Evolutionary conservation across 2,329 filamentous ascomycete genomes (phyloP).

Genomic region (Pyricularia sp.): DNA sequence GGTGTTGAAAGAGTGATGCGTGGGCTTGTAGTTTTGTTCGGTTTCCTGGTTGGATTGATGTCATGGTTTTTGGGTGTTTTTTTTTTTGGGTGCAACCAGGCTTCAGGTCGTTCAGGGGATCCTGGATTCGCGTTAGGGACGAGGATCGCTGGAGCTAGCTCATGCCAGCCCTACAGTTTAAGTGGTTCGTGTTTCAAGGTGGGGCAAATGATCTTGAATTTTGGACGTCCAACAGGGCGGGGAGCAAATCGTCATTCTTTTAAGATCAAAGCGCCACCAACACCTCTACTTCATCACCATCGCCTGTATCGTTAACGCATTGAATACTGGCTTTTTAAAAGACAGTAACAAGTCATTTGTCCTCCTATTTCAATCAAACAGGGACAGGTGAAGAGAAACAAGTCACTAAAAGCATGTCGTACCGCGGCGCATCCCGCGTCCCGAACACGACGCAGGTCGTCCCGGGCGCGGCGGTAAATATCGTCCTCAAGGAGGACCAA

Average conservation of each 20-base stretch:
- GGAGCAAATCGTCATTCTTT: background rate
- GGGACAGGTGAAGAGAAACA: background rate
- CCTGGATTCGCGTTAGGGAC: too few species aligned
- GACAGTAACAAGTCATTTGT: too few species aligned
- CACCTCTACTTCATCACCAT: too few species aligned
- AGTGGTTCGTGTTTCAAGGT: background rate
- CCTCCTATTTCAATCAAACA: background rate
- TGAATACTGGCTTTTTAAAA: too few species aligned
- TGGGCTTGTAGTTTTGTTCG: background rate
- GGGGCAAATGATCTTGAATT: background rate
- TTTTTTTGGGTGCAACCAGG: background rate
- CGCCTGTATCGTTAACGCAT: too few species aligned
- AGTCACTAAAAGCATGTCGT: background rate
- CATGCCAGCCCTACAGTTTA: background rate
- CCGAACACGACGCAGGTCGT: constrained; percentile 43
- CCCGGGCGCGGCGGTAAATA: constrained; percentile 56
- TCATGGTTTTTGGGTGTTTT: too few species aligned
- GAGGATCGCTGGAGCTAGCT: too few species aligned
- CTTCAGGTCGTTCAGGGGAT: background rate
- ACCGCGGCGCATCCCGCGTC: constrained; percentile 20
- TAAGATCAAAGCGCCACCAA: background rate
- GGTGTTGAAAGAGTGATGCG: background rate
- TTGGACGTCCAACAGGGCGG: background rate
- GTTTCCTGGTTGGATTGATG: background rate
- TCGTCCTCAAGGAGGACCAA: constrained; percentile 69